Conservation (phyloP, 371 early-diverging fungal genomes). For the Apophysomyces elegans region DNA sequence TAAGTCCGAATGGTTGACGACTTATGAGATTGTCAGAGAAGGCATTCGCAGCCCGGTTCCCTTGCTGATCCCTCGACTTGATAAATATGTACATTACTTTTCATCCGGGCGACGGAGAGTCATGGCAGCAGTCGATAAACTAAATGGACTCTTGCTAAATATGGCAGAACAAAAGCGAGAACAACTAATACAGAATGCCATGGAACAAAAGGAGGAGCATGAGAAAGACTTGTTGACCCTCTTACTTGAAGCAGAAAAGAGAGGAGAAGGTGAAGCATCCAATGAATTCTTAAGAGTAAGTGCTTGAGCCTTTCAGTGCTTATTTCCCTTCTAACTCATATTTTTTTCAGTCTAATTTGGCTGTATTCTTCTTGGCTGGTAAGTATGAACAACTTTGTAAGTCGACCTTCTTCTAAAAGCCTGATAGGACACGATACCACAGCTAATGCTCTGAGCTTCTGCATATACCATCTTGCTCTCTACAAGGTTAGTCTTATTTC, state of each 20-base stretch:
- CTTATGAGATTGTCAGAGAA: conserved; percentile 22
- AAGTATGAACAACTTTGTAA: not conserved
- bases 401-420: not conserved
- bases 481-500: conserved; percentile 17
- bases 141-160: conserved; percentile 8
- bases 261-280: conserved; percentile 21
- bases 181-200: not conserved
- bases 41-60: conserved; percentile 22
- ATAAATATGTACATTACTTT: not conserved
- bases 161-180: conserved; percentile 12
- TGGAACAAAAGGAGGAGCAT: conserved; percentile 12
- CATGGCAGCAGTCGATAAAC: conserved; percentile 10
- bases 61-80: conserved; percentile 10
- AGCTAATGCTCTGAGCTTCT: conserved; percentile 19
- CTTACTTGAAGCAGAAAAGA: conserved; percentile 39
- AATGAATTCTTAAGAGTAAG: conserved; percentile 31
- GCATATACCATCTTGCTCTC: conserved; percentile 23
- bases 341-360: conserved; percentile 23
- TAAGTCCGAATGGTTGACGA: conserved; percentile 32
- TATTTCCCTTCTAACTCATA: not conserved
- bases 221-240: conserved; percentile 42
- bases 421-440: conserved; percentile 25
- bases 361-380: conserved; percentile 30
- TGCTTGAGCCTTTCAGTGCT: not conserved
- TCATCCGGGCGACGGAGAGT: not conserved